Base-by-base conservation (phyloP, 345 rosid genomes). In the Lepidium didymum region DNA sequence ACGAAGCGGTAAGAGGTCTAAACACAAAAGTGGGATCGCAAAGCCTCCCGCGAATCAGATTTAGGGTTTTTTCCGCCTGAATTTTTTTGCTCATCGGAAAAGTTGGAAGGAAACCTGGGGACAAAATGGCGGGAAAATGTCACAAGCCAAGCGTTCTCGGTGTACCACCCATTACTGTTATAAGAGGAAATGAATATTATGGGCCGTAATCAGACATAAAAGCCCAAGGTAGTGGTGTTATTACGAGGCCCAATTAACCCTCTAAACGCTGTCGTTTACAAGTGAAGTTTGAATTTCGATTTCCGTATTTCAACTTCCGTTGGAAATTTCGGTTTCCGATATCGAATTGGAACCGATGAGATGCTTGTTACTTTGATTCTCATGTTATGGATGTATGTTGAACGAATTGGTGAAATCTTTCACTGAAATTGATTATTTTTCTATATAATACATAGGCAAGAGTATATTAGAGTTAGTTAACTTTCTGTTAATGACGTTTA, bases 21-120 rank as follows among this genome's bases (percentile, higher is more conserved):
- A 84, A 83, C 79, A 88, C 75, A 67, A 80, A 88, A 74, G 44
- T 80, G 52, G 92, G 82, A 69, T 88, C 69, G 52, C 89, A 82
- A 68, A 93, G 87, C 50, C 97, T 80, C 57, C 81, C 73, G 45
- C 91, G 81, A 47, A 93, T 72, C 66, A 93, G 84, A 62, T 55
- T 81, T 38, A 78, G 69, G 47, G 86, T 73, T 56, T 79, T 71
- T 75, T 68, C 79, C 2, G 86, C 84, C 33, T 44, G 75, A 45
- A 64, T 75, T 60, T 78, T 76, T 61, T 45, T 66, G n/a, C 79
- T 78, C 89, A 80, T 80, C 72, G 65, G 53, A 11, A 16, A 58
- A 54, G 18, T 25, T 57, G 46, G 8, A 62, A 63, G 3, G 18
- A 55, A 67, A 68, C 46, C 73, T 59, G 67, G 72, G 62, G 67